These are phyloP conservation scores for Fusarium nurragi DNA, from an alignment of 2,329 filamentous ascomycete genomes.

Conservation along the genomic window DNA sequence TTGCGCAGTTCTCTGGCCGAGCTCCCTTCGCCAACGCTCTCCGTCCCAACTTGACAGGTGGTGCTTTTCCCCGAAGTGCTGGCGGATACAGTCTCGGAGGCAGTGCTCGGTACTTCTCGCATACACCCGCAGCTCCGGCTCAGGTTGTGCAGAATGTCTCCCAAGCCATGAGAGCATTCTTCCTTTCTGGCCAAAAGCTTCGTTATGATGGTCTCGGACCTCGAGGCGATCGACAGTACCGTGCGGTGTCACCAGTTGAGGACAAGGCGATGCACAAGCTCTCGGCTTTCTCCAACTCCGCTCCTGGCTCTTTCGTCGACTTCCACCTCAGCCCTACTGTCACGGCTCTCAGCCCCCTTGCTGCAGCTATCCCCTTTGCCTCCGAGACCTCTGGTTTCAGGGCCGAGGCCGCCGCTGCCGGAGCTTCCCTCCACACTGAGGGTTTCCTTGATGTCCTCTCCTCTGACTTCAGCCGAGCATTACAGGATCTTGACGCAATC, in stretches of 20 bases:
- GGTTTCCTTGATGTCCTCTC: slow-evolving; percentile 87
- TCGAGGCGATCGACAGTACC: slow-evolving; percentile 81
- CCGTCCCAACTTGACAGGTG: slow-evolving; percentile 90
- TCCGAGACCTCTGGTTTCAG: slow-evolving; percentile 57
- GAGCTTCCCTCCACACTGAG: slow-evolving; percentile 78
- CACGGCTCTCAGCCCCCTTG: slow-evolving; percentile 82
- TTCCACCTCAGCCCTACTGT: slow-evolving; percentile 90
- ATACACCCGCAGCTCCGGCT: slow-evolving; percentile 83
- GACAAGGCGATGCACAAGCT: slow-evolving; percentile 77
- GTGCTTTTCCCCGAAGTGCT: slow-evolving; percentile 82
- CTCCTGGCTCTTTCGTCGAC: slow-evolving; percentile 84
- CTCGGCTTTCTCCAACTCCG: slow-evolving; percentile 62
- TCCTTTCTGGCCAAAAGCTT: slow-evolving; percentile 88
- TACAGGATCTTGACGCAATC: slow-evolving; percentile 83
- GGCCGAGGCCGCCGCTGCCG: slow-evolving; percentile 52
- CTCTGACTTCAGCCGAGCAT: slow-evolving; percentile 84
- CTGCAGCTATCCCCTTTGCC: slow-evolving; percentile 61
- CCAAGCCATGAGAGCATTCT: slow-evolving; percentile 89
- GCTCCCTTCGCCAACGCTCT: slow-evolving; percentile 90
- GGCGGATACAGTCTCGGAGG: slow-evolving; percentile 85
- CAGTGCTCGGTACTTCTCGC: slow-evolving; percentile 88
- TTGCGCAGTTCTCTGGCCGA: slow-evolving; percentile 73
- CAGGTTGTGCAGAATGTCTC: slow-evolving; percentile 97
- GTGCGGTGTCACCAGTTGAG: slow-evolving; percentile 77
- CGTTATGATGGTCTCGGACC: slow-evolving; percentile 82